Base-by-base conservation (phyloP, 345 rosid genomes). In the Pistacia integerrima region DNA sequence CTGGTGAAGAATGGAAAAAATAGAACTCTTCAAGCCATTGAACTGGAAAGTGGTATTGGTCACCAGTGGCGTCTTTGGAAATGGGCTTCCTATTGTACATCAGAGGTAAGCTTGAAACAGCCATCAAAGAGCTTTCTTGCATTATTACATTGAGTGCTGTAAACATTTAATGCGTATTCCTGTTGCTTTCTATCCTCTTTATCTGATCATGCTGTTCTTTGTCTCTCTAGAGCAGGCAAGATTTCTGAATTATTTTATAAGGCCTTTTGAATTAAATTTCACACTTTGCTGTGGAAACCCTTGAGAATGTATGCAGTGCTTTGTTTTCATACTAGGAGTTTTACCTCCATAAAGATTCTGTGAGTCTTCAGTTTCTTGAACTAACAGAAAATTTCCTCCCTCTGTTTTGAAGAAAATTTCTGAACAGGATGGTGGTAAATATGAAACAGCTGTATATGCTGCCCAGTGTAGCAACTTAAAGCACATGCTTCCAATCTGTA, bases 21-120 rank as follows among this genome's bases (percentile, higher is more conserved):
- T 81, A 88, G 92, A 80, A 88, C 83, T 64, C 89, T 96, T 73
- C 99, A 93, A 81, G 97, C 99, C 76, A 85, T 92, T 76, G 99
- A 96, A 85, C 86, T 90, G 77, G 98, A 92, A 85, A 93, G 94
- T 82, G 95, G 97, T 70, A 86, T 96, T 78, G 98, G 94, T 75
- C 92, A 80, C 82, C 99, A 93, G 74, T 87, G 89, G 90, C 90
- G 83, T 59, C 90, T 96, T 55, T 91, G 99, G 99, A 96, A 91
- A 84, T 96, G 99, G 99, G 98, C 99, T 77, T 90, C 97, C 56
- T 91, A 83, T 73, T 89, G 94, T 86, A 92, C 98, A 63, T 92
- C 99, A 76, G 98, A 96, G 91, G 99, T 93, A 78, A 74, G 74
- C 18, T 62, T 41, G 77, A 49, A 41, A 41, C 46, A 5, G 46